These are phyloP conservation scores for Delphinella strobiligena DNA, from an alignment of 2,329 filamentous ascomycete genomes.

Conservation along the genomic window DNA sequence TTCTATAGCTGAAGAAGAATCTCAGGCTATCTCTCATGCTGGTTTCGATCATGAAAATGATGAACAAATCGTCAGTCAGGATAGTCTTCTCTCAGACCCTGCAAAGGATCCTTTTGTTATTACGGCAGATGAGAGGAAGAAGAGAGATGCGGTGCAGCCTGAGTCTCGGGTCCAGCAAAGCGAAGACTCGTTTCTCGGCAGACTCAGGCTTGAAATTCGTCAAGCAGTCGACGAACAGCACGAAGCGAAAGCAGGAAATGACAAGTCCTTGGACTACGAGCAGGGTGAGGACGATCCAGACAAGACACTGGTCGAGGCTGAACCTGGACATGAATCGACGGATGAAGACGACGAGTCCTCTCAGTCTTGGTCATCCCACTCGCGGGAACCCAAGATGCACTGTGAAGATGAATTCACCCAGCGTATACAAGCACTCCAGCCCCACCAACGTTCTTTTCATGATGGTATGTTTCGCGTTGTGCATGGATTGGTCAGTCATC, in stretches of 20 bases:
- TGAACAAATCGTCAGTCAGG: not conserved
- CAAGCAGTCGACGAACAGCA: too few species aligned
- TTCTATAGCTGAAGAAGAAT: not conserved
- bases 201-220: not conserved
- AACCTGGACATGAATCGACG: constrained; percentile 2
- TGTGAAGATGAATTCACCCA: constrained; percentile 19
- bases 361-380: constrained; percentile 8
- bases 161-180: not conserved
- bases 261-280: too few species aligned
- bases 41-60: not conserved
- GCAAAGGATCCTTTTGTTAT: not conserved
- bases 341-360: constrained; percentile 8
- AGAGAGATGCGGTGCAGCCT: not conserved
- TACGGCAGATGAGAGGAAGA: not conserved
- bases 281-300: constrained; percentile 11
- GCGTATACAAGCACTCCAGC: constrained; percentile 26
- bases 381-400: constrained; percentile 12
- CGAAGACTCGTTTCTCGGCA: not conserved
- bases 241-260: too few species aligned
- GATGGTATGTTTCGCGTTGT: constrained; percentile 28
- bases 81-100: not conserved
- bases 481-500: constrained; percentile 31
- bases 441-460: constrained; percentile 27
- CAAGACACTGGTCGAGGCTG: constrained; percentile 15
- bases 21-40: not conserved